A percentile compares a stretch with the other conserved stretches of the same genome.
These are phyloP conservation scores for Akanthomyces uredinophilus DNA, from an alignment of 2,329 filamentous ascomycete genomes.

Conservation along the genomic window DNA sequence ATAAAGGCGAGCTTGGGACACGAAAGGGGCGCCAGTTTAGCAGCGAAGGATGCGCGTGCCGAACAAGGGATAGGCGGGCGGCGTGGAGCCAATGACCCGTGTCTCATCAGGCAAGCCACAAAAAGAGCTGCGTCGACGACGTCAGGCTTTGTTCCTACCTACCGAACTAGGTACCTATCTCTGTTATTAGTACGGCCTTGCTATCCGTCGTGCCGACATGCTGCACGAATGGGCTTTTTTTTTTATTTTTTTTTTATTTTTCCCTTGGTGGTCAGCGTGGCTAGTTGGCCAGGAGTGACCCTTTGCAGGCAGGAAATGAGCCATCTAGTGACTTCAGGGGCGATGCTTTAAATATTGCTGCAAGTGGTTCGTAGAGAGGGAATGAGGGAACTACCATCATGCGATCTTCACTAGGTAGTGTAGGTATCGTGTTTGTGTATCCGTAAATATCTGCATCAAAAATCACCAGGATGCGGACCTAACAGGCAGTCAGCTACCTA, in stretches of 20 bases:
- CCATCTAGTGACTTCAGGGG: no score
- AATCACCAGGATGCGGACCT: no score
- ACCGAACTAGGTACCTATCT: no score
- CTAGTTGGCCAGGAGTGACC: neutral
- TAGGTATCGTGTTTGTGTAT: no score
- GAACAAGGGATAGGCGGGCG: neutral
- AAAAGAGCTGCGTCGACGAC: neutral
- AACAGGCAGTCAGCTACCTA: no score
- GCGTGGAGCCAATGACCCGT: neutral
- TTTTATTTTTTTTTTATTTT: neutral
- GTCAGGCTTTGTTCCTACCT: neutral
- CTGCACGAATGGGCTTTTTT: no score
- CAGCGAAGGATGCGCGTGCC: neutral
- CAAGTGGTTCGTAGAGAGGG: no score
- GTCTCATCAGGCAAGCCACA: slow-evolving; percentile 5
- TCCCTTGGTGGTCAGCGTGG: neutral
- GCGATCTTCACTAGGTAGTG: no score
- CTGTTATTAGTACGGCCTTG: neutral
- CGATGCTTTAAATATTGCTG: no score
- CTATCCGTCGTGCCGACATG: no score
- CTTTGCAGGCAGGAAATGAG: neutral
- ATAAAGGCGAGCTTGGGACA: neutral
- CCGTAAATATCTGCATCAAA: no score
- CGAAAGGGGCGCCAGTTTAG: neutral
- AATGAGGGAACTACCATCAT: no score